These are phyloP conservation scores for Acephala macrosclerotiorum DNA, from an alignment of 2,329 filamentous ascomycete genomes.

Conservation along the genomic window DNA sequence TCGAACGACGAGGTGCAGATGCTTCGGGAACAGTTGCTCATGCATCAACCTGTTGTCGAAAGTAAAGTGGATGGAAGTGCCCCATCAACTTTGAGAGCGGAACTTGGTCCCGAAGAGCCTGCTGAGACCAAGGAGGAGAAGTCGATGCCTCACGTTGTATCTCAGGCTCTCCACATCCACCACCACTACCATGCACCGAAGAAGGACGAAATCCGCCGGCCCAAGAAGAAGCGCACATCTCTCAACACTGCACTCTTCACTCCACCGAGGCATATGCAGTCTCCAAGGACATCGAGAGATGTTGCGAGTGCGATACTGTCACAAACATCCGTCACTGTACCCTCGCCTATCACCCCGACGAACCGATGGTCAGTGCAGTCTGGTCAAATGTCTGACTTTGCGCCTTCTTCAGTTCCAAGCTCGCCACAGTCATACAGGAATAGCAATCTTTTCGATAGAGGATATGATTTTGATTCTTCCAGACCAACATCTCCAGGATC, in stretches of 20 bases:
- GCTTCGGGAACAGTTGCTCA: slow-evolving; percentile 80
- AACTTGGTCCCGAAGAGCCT: slow-evolving; percentile 64
- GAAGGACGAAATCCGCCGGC: slow-evolving; percentile 66
- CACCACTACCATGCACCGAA: slow-evolving; percentile 86
- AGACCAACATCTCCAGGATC: slow-evolving; percentile 85
- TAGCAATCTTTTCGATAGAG: slow-evolving; percentile 80
- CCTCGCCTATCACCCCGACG: slow-evolving; percentile 51
- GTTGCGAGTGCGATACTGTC: slow-evolving; percentile 51
- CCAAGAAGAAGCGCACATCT: slow-evolving; percentile 76
- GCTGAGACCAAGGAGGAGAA: slow-evolving; percentile 19
- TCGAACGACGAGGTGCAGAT: slow-evolving; percentile 95
- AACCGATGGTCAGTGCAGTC: slow-evolving; percentile 72
- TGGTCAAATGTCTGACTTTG: slow-evolving; percentile 67
- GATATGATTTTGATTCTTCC: slow-evolving; percentile 68
- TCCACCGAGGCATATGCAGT: slow-evolving; percentile 52
- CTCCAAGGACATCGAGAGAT: slow-evolving; percentile 46
- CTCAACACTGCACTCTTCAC: slow-evolving; percentile 69
- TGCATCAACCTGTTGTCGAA: slow-evolving; percentile 74
- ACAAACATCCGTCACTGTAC: slow-evolving; percentile 59
- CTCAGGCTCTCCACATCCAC: slow-evolving; percentile 88
- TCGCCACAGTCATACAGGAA: slow-evolving; percentile 80
- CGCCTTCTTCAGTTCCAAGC: slow-evolving; percentile 77
- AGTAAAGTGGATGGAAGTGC: slow-evolving; percentile 45
- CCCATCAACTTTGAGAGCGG: slow-evolving; percentile 70
- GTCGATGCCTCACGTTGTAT: slow-evolving; percentile 48